These are phyloP conservation scores for Macroventuria anomochaeta DNA, from an alignment of 2,329 filamentous ascomycete species.

Conservation along the genomic window DNA sequence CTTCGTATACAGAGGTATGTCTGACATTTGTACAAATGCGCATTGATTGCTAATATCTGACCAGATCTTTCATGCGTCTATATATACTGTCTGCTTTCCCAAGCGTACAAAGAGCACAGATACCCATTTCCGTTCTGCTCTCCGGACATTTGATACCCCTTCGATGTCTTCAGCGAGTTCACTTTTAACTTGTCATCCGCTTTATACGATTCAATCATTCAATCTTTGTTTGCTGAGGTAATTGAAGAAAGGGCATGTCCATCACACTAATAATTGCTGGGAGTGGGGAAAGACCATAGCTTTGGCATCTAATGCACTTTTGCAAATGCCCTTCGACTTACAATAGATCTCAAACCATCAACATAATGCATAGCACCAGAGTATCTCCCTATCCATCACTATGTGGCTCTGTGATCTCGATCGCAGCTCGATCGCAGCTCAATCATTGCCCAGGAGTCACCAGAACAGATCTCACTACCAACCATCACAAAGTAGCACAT, in stretches of 20 bases:
- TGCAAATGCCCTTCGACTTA: conserved; percentile 2
- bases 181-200: not conserved
- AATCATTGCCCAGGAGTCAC: not conserved
- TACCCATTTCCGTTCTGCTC: conserved; percentile 37
- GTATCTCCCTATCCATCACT: too few relatives aligned
- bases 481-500: not conserved
- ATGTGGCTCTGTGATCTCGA: not conserved
- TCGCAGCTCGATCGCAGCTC: not conserved
- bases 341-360: not conserved
- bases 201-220: conserved; percentile 6
- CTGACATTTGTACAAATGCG: not conserved
- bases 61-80: conserved; percentile 6
- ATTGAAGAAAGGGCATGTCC: conserved; percentile 7
- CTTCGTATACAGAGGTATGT: conserved; percentile 7
- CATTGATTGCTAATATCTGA: not conserved
- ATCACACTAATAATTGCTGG: conserved; percentile 1
- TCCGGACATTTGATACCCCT: conserved; percentile 36
- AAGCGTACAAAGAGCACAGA: conserved; percentile 30
- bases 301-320: conserved; percentile 6
- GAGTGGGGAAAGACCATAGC: not conserved
- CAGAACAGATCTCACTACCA: not conserved
- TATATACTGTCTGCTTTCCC: conserved; percentile 27
- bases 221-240: conserved; percentile 15
- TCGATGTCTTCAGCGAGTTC: conserved; percentile 14
- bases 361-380: not conserved